Percentiles rank a stretch among this genome's conserved stretches.
These are phyloP conservation scores for Saturnispora saitoi DNA, from an alignment of 805 yeast species.

Conservation along the genomic window DNA sequence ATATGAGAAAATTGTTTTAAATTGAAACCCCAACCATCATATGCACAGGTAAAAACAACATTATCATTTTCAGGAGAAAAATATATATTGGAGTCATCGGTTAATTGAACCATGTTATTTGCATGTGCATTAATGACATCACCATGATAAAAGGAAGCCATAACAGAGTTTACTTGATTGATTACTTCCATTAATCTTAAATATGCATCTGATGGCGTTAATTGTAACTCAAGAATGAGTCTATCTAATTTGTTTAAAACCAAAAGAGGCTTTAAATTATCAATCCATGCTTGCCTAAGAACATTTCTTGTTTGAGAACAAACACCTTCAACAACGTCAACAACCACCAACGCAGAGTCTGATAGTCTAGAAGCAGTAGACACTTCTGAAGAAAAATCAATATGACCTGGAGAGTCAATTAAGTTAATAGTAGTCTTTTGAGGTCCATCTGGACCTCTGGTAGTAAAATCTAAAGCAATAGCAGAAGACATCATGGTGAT, in stretches of 20 bases:
- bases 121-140: slow-evolving; percentile 86
- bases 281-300: slow-evolving; percentile 91
- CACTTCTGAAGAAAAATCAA: slow-evolving; percentile 93
- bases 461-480: slow-evolving; percentile 81
- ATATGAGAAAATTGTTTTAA: slow-evolving; percentile 81
- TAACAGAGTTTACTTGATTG: slow-evolving; percentile 91
- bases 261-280: slow-evolving; percentile 76
- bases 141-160: slow-evolving; percentile 89
- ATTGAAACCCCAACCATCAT: slow-evolving; percentile 98
- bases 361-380: slow-evolving; percentile 92
- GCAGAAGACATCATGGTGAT: slow-evolving; percentile 98
- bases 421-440: slow-evolving; percentile 55
- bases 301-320: slow-evolving; percentile 96
- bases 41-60: slow-evolving; percentile 83
- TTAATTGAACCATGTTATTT: slow-evolving; percentile 50
- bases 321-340: slow-evolving; percentile 97
- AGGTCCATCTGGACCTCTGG: slow-evolving; percentile 32
- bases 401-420: slow-evolving; percentile 98
- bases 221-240: slow-evolving; percentile 68
- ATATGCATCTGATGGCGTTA: slow-evolving; percentile 81
- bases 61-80: slow-evolving; percentile 83
- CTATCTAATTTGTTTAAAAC: slow-evolving; percentile 91
- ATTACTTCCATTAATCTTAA: slow-evolving; percentile 66
- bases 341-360: slow-evolving; percentile 92
- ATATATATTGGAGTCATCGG: slow-evolving; percentile 73